Evolutionary conservation across 352 stramenopile species (phyloP).

Genomic region (Phytophthora brassicae): DNA sequence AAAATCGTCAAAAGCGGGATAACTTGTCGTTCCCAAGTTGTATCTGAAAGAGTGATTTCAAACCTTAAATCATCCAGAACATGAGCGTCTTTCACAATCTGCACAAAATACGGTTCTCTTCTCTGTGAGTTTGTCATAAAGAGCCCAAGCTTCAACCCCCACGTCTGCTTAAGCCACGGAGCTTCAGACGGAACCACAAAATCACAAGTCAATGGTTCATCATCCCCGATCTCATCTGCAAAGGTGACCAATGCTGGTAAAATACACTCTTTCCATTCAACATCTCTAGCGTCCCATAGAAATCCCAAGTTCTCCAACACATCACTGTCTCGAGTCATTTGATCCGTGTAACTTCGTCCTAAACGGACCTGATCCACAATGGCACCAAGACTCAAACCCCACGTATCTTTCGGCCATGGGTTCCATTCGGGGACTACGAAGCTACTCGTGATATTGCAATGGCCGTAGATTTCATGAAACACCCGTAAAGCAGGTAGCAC

Average conservation of each 20-base stretch:
- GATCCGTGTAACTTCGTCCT: slow-evolving; percentile 14
- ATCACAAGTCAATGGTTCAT: slow-evolving; percentile 12
- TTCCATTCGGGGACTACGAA: slow-evolving; percentile 24
- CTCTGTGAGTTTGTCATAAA: slow-evolving; percentile 24
- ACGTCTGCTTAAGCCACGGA: slow-evolving; percentile 32
- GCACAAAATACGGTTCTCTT: slow-evolving; percentile 34
- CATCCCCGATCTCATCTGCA: slow-evolving; percentile 22
- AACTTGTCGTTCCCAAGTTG: slow-evolving; percentile 24
- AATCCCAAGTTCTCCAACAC: slow-evolving; percentile 21
- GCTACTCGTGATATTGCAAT: slow-evolving; percentile 21
- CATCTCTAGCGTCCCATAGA: slow-evolving; percentile 19
- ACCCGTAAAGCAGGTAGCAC: slow-evolving; percentile 22
- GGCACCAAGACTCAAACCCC: slow-evolving; percentile 26
- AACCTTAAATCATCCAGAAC: slow-evolving; percentile 27
- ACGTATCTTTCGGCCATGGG: slow-evolving; percentile 20
- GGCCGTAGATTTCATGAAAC: slow-evolving; percentile 23
- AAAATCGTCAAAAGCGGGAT: slow-evolving; percentile 28
- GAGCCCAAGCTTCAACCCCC: slow-evolving; percentile 21
- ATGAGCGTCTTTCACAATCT: slow-evolving; percentile 20
- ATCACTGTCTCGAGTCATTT: slow-evolving; percentile 13
- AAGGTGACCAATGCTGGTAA: slow-evolving; percentile 32
- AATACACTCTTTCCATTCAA: slow-evolving; percentile 34
- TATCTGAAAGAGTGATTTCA: slow-evolving; percentile 22
- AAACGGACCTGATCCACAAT: slow-evolving; percentile 29
- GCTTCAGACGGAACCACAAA: slow-evolving; percentile 25